These are phyloP conservation scores for Pleurotus citrinopileatus DNA, from an alignment of 768 basidiomycete genomes.

Conservation along the genomic window DNA sequence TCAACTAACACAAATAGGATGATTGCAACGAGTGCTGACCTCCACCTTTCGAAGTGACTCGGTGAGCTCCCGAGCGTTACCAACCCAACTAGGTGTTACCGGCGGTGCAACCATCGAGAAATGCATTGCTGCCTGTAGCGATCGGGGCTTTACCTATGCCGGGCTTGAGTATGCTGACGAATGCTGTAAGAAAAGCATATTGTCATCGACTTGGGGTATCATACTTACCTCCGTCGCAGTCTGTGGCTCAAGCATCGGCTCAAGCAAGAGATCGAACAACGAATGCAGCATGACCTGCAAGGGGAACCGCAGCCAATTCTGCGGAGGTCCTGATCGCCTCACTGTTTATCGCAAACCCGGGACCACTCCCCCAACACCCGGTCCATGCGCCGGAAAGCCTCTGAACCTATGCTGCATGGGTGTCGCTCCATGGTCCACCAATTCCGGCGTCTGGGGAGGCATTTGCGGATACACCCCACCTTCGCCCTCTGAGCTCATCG, in stretches of 20 bases:
- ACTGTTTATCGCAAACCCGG: slow-evolving; percentile 3
- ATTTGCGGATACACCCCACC: slow-evolving; percentile 7
- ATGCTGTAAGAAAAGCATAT: background rate
- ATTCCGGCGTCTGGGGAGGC: slow-evolving; percentile 3
- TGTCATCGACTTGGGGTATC: background rate
- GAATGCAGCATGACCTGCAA: slow-evolving; percentile 30
- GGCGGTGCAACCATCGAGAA: slow-evolving; percentile 30
- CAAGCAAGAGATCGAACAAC: background rate
- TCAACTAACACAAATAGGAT: background rate
- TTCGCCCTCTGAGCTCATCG: background rate
- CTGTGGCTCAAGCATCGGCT: background rate
- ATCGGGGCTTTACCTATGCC: slow-evolving; percentile 34
- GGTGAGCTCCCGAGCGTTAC: background rate
- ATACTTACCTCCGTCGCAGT: background rate
- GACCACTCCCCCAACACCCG: background rate
- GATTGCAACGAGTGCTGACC: background rate
- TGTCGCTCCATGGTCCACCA: slow-evolving; percentile 4
- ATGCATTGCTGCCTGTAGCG: slow-evolving; percentile 38
- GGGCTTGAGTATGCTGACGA: slow-evolving; percentile 35
- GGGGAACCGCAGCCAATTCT: slow-evolving; percentile 15
- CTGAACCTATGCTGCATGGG: background rate
- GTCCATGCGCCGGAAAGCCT: background rate
- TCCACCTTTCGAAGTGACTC: background rate
- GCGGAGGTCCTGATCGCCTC: slow-evolving; percentile 13
- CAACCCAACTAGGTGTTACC: background rate